Percentiles rank a stretch among this genome's conserved stretches.
Evolutionary conservation across 768 basidiomycete genomes (phyloP).

Genomic region (Boletus barrowsii): DNA sequence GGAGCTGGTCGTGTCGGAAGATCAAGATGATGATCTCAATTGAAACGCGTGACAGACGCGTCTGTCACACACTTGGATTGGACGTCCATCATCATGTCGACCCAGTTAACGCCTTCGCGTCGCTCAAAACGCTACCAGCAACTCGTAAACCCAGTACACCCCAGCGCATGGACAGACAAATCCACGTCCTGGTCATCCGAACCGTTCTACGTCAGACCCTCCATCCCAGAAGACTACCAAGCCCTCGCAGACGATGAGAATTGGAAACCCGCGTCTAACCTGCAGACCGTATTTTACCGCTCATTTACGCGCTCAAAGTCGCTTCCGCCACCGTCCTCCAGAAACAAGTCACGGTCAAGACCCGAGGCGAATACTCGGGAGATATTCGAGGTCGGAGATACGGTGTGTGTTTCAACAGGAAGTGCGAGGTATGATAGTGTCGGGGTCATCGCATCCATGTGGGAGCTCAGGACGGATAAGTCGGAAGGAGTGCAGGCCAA

Average conservation of each 20-base stretch:
- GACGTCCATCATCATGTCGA: conserved; percentile 11
- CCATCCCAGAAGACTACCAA: conserved; percentile 26
- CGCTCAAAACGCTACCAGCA: conserved; percentile 37
- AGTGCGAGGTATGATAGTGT: conserved; percentile 52
- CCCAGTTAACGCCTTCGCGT: conserved; percentile 31
- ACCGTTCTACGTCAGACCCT: conserved; percentile 18
- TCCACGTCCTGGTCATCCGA: conserved; percentile 28
- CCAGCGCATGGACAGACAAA: conserved; percentile 26
- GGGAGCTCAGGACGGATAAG: conserved; percentile 43
- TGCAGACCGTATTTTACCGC: conserved; percentile 28
- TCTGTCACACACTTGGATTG: conserved; percentile 4
- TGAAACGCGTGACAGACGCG: conserved; percentile 24
- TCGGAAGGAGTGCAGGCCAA: conserved; percentile 31
- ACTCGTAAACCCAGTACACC: conserved; percentile 28
- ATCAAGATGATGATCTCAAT: background rate
- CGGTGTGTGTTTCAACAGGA: conserved; percentile 54
- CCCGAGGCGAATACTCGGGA: conserved; percentile 17
- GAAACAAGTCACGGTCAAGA: conserved; percentile 11
- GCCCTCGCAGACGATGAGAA: conserved; percentile 25
- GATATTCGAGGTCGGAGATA: conserved; percentile 59
- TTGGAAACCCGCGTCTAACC: conserved; percentile 18
- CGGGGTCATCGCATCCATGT: conserved; percentile 69
- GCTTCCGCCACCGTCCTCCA: conserved; percentile 14
- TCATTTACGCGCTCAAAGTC: conserved; percentile 26
- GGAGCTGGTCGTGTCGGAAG: conserved; percentile 3